Evolutionary conservation across 2,329 filamentous ascomycete species (phyloP).

Genomic region (Diaporthe vexans): DNA sequence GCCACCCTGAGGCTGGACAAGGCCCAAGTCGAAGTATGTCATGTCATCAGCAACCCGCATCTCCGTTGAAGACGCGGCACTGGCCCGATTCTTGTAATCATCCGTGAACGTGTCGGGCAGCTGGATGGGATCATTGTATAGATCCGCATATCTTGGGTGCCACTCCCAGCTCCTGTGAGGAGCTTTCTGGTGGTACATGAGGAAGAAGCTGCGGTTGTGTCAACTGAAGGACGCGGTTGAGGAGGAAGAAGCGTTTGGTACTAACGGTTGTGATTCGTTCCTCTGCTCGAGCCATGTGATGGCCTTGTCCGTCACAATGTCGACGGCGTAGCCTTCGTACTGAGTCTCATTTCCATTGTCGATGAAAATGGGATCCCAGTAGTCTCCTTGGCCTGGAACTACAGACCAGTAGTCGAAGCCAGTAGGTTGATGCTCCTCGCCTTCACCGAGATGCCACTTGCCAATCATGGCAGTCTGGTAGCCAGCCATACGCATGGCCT

Average conservation of each 20-base stretch:
- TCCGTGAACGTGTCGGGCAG: slow-evolving; percentile 67
- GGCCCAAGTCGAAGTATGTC: slow-evolving; percentile 65
- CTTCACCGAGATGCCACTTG: slow-evolving; percentile 68
- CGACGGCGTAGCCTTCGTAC: slow-evolving; percentile 62
- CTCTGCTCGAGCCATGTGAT: slow-evolving; percentile 56
- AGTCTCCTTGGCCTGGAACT: slow-evolving; percentile 65
- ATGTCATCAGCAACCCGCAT: slow-evolving; percentile 66
- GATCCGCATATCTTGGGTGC: slow-evolving; percentile 60
- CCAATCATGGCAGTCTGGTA: slow-evolving; percentile 67
- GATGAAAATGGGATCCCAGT: slow-evolving; percentile 66
- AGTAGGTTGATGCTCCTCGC: slow-evolving; percentile 58
- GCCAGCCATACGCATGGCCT: slow-evolving; percentile 59
- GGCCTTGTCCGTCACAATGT: slow-evolving; percentile 66
- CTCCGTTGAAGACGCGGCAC: slow-evolving; percentile 63
- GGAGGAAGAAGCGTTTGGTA: background rate
- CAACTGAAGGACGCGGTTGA: background rate
- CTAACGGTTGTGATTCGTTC: slow-evolving; percentile 53
- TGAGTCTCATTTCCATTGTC: slow-evolving; percentile 51
- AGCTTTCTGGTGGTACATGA: slow-evolving; percentile 71
- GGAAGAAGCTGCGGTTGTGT: slow-evolving; percentile 55
- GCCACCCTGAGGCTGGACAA: slow-evolving; percentile 65
- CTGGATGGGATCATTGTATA: slow-evolving; percentile 61
- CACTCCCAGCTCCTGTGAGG: slow-evolving; percentile 67
- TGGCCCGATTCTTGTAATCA: slow-evolving; percentile 67
- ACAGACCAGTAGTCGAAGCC: slow-evolving; percentile 67